Evolutionary conservation across 2,329 filamentous ascomycete species (phyloP), one percentile per base, ranked within the genome.

Genomic region (Hortaea werneckii): DNA sequence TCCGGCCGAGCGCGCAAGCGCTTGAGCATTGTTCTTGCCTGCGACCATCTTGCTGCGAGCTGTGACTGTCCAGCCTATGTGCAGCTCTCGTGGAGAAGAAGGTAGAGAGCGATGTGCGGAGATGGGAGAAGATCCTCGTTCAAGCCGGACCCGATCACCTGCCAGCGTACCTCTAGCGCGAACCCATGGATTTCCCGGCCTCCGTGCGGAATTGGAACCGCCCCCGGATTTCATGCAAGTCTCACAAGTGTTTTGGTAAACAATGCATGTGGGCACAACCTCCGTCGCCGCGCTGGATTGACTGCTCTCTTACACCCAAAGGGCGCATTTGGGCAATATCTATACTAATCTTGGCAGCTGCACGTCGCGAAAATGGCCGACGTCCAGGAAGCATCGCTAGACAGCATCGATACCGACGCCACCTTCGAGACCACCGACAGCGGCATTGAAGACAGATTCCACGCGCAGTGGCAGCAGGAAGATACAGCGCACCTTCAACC

Each of bases 401-500:
- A 20, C 20, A 20, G 20, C 20, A 20, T 20, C 20, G 20, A 20
- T 20, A 20, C 20, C 20, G 20, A 20, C 20, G 20, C 20, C 20
- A 20, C 20, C 20, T 20, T 20, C 20, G 20, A 20, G 20, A 20
- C 20, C 20, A 20, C 20, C 20, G 20, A 20, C 20, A 20, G 20
- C 20, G 20, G 20, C 20, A 20, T 20, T n/a, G n/a, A 35, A n/a
- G 37, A 26, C 37, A 13, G 10, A 20, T 39, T 39, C 37, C 10
- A 39, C 13, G 37, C 37, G 10, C 13, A 46, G 60, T 40, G 57
- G 58, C 43, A 57, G 59, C 10, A n/a, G 8, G 13, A 10, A 10
- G 37, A 39, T 27, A 56, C 65, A 26, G 58, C 66, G 28, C 60
- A 62, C 47, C 62, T 73, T 47, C 61, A 65, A 37, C 68, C 70